phyloP scores from a whole-genome alignment of 257 asterid genomes.

The Solanum sparsipilum region DNA sequence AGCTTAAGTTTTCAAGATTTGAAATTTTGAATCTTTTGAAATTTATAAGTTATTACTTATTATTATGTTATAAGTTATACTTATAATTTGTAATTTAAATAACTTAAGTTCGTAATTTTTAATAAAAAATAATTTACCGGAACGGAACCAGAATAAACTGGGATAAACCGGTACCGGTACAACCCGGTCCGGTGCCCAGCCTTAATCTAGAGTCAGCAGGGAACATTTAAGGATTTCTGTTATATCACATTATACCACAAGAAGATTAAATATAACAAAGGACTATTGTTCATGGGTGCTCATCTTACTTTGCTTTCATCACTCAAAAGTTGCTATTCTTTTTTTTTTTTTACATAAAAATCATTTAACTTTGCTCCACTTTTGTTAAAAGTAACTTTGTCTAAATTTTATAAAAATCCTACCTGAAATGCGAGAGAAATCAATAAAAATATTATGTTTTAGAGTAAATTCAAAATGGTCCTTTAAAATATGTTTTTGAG shows the following conservation, averaged over 20 bases:
- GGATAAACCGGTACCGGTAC: too few relatives aligned
- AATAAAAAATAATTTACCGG: too few relatives aligned
- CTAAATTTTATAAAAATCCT: not conserved
- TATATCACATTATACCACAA: not conserved
- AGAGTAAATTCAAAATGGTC: not conserved
- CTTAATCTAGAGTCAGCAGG: not conserved
- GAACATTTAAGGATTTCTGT: not conserved
- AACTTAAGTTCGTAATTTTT: too few relatives aligned
- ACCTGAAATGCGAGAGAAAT: not conserved
- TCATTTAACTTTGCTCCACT: not conserved
- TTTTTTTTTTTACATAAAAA: too few relatives aligned
- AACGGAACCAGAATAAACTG: too few relatives aligned
- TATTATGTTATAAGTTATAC: too few relatives aligned
- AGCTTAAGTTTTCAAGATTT: too few relatives aligned
- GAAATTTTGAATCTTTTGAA: too few relatives aligned
- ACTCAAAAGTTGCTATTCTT: not conserved
- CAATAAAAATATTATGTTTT: too few relatives aligned
- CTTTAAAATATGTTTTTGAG: not conserved
- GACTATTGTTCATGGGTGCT: not conserved
- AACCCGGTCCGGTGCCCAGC: too few relatives aligned
- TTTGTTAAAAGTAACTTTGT: not conserved
- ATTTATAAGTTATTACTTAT: too few relatives aligned
- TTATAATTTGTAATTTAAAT: too few relatives aligned
- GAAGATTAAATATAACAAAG: not conserved
- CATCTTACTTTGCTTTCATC: not conserved